Base-by-base conservation (phyloP, 2,329 filamentous ascomycete genomes). In the Paradendryphiella salina region DNA sequence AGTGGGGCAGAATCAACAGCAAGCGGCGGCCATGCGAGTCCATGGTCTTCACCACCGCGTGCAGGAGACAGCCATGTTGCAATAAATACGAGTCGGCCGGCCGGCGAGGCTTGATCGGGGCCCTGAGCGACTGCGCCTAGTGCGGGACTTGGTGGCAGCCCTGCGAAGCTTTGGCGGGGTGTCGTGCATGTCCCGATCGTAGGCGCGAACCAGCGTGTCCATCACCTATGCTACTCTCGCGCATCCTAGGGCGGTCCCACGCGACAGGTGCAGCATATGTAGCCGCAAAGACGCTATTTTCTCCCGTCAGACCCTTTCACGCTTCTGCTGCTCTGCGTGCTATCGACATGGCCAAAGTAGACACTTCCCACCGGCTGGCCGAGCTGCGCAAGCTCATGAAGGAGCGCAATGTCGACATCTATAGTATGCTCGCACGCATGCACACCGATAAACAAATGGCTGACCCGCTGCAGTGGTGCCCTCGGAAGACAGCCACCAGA, bases 401-500 rank as follows among this genome's bases (percentile, higher is more conserved):
- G 76, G 82, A 92, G 74, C 82, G 88, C 68, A 87, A 90, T 60
- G 82, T 99, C 60, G 91, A 97, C 74, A 82, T 97, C 54, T 99
- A 99, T 78, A 87, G 93, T 96, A 85, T 34, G 36, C 34, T 15
- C n/a, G 18, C 20, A 14, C 37, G 10, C 14, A 15, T 14, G 13
- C 15, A 17, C 29, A 21, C 14, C 11, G 17, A 33, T 44, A 18
- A 20, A 46, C 35, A 36, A 10, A 39, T 17, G 58, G 65, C 76
- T 81, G 63, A 79, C 66, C 63, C 56, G 6, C 40, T 21, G 35
- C 71, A 97, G 93, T 99, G 69, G 84, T 97, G 5, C 94, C 94
- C 0, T 96, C 93, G 28, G 94, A 97, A 82, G 94, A 99, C 73
- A 93, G 90, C 70, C 94, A 99, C 73, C 90, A 93, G 63, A 97